Evolutionary conservation across 768 basidiomycete genomes (phyloP).

Genomic region (Amanita phalloides): DNA sequence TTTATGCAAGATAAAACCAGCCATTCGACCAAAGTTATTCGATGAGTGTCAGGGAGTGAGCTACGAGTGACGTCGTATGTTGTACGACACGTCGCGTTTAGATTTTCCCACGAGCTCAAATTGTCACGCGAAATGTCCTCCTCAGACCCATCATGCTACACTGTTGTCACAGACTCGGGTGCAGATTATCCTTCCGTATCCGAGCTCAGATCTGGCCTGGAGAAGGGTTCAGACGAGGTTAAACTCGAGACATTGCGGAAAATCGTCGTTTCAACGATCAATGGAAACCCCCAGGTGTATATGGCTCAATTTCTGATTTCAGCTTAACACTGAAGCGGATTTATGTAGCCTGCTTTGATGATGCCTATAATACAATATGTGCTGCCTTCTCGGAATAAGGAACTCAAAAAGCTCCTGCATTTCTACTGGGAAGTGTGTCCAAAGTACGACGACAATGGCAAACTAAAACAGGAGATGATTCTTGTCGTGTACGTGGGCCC

Average conservation of each 20-base stretch:
- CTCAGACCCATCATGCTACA: conserved; percentile 64
- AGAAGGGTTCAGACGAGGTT: conserved; percentile 95
- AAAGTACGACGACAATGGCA: conserved; percentile 93
- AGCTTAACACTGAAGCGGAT: background rate
- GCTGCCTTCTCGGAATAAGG: conserved; percentile 91
- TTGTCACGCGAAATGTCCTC: conserved; percentile 23
- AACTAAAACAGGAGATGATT: conserved; percentile 99
- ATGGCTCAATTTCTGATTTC: background rate
- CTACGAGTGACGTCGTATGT: no score
- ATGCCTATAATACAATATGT: conserved; percentile 99
- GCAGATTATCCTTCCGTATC: conserved; percentile 69
- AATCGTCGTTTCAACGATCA: conserved; percentile 89
- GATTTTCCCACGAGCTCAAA: conserved; percentile 10
- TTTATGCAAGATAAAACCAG: no score
- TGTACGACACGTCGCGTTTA: conserved; percentile 8
- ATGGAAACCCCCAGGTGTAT: conserved; percentile 85
- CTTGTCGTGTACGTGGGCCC: conserved; percentile 75
- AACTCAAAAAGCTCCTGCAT: conserved; percentile 92
- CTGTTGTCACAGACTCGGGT: conserved; percentile 63
- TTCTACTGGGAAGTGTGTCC: conserved; percentile 98
- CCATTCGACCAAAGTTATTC: no score
- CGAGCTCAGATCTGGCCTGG: conserved; percentile 72
- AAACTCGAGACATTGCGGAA: conserved; percentile 93
- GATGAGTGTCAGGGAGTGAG: no score
- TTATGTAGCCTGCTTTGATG: conserved; percentile 67